These are phyloP conservation scores for Bruguiera hainesii DNA, from an alignment of 441 rosid genomes.

Conservation along the genomic window DNA sequence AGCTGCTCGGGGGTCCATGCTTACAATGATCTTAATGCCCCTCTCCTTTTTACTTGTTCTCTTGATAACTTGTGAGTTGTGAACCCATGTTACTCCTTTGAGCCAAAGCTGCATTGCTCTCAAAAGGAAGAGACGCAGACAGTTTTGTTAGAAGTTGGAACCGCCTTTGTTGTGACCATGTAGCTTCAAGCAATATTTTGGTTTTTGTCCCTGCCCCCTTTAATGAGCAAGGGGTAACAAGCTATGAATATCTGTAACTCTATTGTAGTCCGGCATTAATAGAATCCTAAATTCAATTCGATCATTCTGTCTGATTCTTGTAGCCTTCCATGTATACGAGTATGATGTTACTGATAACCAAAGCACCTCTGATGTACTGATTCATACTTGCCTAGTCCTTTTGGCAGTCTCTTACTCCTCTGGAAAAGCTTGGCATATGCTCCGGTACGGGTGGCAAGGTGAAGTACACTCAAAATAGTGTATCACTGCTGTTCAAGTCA, in stretches of 20 bases:
- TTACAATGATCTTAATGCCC: constrained; percentile 16
- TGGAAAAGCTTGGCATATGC: too few species aligned
- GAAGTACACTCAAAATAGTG: too few species aligned
- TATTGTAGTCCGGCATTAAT: background rate
- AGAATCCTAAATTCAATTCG: background rate
- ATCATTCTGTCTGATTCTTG: too few species aligned
- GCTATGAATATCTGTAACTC: background rate
- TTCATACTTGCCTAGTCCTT: too few species aligned
- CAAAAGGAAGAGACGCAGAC: constrained; percentile 19
- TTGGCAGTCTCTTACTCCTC: too few species aligned
- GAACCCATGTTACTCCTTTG: constrained; percentile 11
- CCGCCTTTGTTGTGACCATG: constrained; percentile 15
- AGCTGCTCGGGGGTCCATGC: constrained; percentile 27
- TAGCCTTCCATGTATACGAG: too few species aligned
- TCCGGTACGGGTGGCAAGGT: too few species aligned
- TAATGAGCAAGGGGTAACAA: background rate
- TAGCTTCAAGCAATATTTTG: constrained; percentile 8
- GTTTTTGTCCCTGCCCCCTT: background rate
- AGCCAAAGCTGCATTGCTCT: constrained; percentile 10
- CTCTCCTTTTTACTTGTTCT: constrained; percentile 19
- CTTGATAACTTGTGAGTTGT: constrained; percentile 15
- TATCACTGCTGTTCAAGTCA: too few species aligned
- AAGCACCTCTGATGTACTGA: too few species aligned
- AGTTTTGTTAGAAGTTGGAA: constrained; percentile 37
- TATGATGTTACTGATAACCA: too few species aligned